These are phyloP conservation scores for Tricholoma flavovirens DNA, from an alignment of 768 basidiomycete species.

Conservation along the genomic window DNA sequence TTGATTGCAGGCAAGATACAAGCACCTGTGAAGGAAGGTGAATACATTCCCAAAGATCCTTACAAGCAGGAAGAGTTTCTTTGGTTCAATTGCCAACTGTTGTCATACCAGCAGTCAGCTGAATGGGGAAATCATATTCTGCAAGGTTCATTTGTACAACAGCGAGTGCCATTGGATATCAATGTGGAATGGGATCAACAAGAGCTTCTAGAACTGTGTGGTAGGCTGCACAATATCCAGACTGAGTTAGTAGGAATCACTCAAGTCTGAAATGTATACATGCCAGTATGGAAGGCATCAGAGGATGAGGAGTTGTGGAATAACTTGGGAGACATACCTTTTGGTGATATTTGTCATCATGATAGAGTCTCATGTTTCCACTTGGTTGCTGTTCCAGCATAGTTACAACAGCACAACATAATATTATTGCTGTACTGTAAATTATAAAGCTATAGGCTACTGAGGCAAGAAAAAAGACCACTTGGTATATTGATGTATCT, in stretches of 20 bases:
- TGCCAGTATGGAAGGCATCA: too few relatives aligned
- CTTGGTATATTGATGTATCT: neutral
- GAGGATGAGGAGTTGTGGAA: constrained; percentile 18
- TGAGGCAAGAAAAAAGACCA: neutral
- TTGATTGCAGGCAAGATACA: neutral
- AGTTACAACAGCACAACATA: too few relatives aligned
- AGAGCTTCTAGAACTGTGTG: constrained; percentile 30
- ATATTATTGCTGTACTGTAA: too few relatives aligned
- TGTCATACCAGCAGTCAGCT: constrained; percentile 42
- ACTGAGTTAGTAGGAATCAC: constrained; percentile 31
- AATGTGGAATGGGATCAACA: constrained; percentile 16
- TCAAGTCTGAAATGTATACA: constrained; percentile 38
- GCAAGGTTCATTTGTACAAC: constrained; percentile 41
- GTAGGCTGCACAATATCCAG: constrained; percentile 30
- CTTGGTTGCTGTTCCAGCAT: neutral
- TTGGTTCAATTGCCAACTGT: constrained; percentile 21
- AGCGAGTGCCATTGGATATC: constrained; percentile 36
- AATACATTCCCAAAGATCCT: neutral
- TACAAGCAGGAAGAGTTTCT: neutral
- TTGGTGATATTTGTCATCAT: neutral
- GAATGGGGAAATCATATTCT: constrained; percentile 47
- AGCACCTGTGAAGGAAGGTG: neutral
- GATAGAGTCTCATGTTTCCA: neutral
- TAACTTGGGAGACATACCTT: neutral
- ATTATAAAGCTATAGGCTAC: neutral